Evolutionary conservation across 306 rosid genomes (phyloP).

Genomic region (Casuarina glauca): DNA sequence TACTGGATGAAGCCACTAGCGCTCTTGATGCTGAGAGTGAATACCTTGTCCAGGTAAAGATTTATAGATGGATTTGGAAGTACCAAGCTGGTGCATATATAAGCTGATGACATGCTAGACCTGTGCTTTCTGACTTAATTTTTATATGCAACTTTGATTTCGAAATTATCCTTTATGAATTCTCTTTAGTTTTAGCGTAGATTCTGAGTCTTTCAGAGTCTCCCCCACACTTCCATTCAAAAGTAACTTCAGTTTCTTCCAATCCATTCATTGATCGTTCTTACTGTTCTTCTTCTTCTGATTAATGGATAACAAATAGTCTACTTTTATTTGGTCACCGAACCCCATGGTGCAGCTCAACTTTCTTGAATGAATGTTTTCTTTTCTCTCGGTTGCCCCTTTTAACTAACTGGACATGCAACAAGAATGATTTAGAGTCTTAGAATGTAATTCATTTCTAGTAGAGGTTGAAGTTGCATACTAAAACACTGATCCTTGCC

Average conservation of each 20-base stretch:
- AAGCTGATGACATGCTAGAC: background rate
- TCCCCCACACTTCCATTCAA: background rate
- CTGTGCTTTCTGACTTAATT: background rate
- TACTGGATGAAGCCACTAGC: constrained; percentile 77
- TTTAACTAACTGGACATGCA: too few species aligned
- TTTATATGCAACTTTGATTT: background rate
- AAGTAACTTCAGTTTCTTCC: background rate
- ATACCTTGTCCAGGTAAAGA: constrained; percentile 61
- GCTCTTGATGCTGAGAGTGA: constrained; percentile 83
- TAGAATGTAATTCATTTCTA: too few species aligned
- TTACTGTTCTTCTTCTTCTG: background rate
- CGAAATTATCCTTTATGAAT: background rate
- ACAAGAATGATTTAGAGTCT: too few species aligned
- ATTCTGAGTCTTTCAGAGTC: background rate
- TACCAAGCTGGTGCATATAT: background rate
- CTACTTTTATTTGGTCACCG: background rate
- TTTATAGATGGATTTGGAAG: background rate
- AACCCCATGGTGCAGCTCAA: background rate
- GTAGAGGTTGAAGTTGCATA: background rate
- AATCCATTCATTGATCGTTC: background rate
- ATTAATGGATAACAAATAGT: background rate
- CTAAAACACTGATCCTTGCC: background rate
- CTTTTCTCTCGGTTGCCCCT: background rate
- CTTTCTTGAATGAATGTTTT: background rate
- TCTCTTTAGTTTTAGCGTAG: background rate